phyloP scores from a whole-genome alignment of 192 early-diverging fungal genomes.

The Gamsiella multidivaricata region DNA sequence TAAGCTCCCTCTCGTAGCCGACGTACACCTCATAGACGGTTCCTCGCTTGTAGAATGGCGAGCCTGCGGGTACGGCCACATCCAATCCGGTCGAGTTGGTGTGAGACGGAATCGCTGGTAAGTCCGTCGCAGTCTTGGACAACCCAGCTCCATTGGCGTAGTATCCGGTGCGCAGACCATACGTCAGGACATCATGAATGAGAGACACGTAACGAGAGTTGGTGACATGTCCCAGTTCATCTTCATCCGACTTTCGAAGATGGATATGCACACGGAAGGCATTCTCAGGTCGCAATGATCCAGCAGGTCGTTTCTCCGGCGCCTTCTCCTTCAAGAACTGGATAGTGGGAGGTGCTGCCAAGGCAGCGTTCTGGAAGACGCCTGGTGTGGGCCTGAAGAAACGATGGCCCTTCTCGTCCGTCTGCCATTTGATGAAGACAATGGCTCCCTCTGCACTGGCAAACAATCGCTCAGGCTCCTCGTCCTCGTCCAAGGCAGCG shows the following conservation, averaged over 20 bases:
- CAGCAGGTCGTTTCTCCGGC: conserved; percentile 2
- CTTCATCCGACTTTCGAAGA: conserved; percentile 51
- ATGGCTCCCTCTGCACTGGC: conserved; percentile 41
- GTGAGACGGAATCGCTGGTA: conserved; percentile 21
- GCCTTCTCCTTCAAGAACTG: conserved; percentile 18
- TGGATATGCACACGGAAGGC: conserved; percentile 38
- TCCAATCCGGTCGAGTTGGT: neutral
- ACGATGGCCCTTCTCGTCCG: conserved; percentile 25
- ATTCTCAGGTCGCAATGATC: conserved; percentile 22
- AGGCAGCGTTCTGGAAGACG: conserved; percentile 18
- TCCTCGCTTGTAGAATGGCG: conserved; percentile 26
- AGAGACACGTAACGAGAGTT: conserved; percentile 46
- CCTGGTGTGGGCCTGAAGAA: conserved; percentile 35
- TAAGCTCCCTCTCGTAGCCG: conserved; percentile 46
- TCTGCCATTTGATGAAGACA: conserved; percentile 45
- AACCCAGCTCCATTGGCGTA: conserved; percentile 38
- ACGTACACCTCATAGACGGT: conserved; percentile 35
- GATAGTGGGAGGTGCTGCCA: conserved; percentile 13
- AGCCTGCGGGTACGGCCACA: conserved; percentile 30
- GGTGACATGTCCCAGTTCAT: conserved; percentile 52
- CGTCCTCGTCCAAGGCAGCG: conserved; percentile 10
- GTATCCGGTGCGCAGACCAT: conserved; percentile 43
- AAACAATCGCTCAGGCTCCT: conserved; percentile 42
- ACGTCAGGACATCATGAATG: conserved; percentile 51
- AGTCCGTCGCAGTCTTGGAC: conserved; percentile 7